phyloP scores from a whole-genome alignment of 192 early-diverging fungal genomes.

The Lunasporangiospora selenospora region DNA sequence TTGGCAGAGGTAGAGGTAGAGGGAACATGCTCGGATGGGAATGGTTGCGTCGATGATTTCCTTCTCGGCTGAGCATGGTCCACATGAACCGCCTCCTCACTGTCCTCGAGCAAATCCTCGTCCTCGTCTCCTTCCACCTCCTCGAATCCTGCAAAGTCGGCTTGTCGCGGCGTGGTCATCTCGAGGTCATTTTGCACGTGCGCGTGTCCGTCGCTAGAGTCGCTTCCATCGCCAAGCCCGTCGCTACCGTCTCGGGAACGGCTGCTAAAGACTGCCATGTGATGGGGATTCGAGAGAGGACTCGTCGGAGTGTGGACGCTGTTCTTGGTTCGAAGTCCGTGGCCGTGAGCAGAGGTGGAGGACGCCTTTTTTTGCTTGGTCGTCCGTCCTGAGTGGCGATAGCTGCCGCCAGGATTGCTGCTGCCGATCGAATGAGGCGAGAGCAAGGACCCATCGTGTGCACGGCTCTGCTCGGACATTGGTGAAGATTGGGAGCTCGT shows the following conservation, averaged over 20 bases:
- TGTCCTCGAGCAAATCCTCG: background rate
- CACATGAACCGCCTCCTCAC: background rate
- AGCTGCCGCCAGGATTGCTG: no score
- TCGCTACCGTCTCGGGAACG: no score
- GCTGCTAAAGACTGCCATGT: slow-evolving; percentile 48
- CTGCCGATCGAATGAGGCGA: slow-evolving; percentile 10
- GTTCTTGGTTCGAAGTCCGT: slow-evolving; percentile 31
- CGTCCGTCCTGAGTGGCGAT: no score
- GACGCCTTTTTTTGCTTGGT: slow-evolving; percentile 32
- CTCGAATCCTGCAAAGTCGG: slow-evolving; percentile 18
- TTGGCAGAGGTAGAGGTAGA: no score
- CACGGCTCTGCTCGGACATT: background rate
- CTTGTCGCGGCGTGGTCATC: slow-evolving; percentile 20
- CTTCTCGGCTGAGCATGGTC: no score
- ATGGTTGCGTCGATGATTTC: no score
- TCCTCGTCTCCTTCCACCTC: background rate
- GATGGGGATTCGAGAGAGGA: slow-evolving; percentile 46
- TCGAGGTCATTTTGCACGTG: no score
- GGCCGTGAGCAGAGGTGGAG: slow-evolving; percentile 15
- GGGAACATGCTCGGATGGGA: no score
- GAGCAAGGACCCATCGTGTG: background rate
- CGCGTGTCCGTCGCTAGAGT: no score
- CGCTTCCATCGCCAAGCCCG: no score
- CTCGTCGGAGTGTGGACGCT: slow-evolving; percentile 45
- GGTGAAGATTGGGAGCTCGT: background rate